Evolutionary conservation across 164 flowering plant species (phyloP).

Genomic region (Akebia trifoliata): DNA sequence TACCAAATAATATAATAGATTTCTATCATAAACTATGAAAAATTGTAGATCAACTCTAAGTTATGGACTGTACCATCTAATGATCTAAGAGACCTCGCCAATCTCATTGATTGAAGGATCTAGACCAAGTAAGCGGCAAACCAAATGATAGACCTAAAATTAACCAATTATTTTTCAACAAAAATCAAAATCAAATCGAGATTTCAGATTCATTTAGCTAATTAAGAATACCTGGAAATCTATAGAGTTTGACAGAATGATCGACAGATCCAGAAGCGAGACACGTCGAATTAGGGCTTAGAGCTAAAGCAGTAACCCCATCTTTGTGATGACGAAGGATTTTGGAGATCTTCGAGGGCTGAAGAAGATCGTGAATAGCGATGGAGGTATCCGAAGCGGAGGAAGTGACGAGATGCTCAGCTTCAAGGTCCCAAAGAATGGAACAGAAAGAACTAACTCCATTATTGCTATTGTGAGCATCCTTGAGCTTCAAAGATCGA

Average conservation of each 20-base stretch:
- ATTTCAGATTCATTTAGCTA: no score
- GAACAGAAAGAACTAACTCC: constrained; percentile 53
- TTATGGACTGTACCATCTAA: no score
- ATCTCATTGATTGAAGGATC: no score
- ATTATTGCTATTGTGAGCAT: constrained; percentile 59
- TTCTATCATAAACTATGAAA: no score
- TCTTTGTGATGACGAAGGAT: constrained; percentile 69
- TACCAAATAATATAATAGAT: no score
- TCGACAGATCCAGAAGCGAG: constrained; percentile 96
- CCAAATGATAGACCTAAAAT: no score
- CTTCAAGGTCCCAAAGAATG: constrained; percentile 61
- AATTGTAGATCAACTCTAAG: no score
- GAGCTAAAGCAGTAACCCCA: constrained; percentile 76
- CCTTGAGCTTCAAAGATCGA: constrained; percentile 69
- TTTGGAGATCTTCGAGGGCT: constrained; percentile 42
- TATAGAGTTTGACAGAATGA: constrained; percentile 87
- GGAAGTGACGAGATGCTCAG: constrained; percentile 64
- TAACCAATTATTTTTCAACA: no score
- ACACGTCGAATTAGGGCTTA: constrained; percentile 89
- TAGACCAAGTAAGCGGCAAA: no score
- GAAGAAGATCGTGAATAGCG: constrained; percentile 54
- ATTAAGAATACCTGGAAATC: constrained; percentile 60
- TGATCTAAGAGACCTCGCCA: no score
- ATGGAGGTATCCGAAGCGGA: constrained; percentile 66
- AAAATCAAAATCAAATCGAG: no score